Evolutionary conservation across 306 rosid genomes (phyloP), one percentile per base, ranked within the genome.

Genomic region (Fragaria vesca): DNA sequence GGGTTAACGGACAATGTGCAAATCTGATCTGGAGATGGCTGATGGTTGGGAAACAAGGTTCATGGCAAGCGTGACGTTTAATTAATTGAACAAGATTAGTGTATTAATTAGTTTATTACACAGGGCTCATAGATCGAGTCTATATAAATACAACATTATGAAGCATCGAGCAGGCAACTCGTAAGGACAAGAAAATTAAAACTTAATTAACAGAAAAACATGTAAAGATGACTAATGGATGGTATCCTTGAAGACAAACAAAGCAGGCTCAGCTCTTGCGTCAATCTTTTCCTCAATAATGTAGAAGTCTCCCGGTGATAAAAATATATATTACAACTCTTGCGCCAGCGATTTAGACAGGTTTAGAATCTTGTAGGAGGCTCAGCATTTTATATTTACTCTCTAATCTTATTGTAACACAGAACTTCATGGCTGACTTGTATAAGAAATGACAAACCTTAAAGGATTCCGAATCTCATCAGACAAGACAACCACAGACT

Each of bases 201-300:
- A 28, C 69, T 15, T 0, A 36, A 58, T 71, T 46, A 62, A 30
- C 5, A 60, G n/a, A 60, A 74, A 40, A 26, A 13, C 50, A 34
- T 46, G 79, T 68, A 69, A 58, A 68, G 66, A 58, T 13, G 43
- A 75, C 2, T 68, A 16, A 32, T 69, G 28, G 8, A 12, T 15
- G 71, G 55, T 57, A 15, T 46, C 46, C 34, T 13, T 50, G 54
- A 81, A 77, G 83, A 84, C 85, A 86, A 76, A 51, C 40, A 24
- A 45, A 78, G 69, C 48, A 75, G 63, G 32, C 76, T 73, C 80
- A 63, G 79, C 82, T 60, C 68, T 83, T 79, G 73, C 84, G 80
- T 80, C 84, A 46, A 24, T 73, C n/a, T 20, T 36, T 66, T 66
- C 21, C n/a, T 8, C 28, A 66, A 20, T 36, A 38, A 65, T 65